Conservation (phyloP, 352 stramenopile species). For the Pythium volutum region DNA sequence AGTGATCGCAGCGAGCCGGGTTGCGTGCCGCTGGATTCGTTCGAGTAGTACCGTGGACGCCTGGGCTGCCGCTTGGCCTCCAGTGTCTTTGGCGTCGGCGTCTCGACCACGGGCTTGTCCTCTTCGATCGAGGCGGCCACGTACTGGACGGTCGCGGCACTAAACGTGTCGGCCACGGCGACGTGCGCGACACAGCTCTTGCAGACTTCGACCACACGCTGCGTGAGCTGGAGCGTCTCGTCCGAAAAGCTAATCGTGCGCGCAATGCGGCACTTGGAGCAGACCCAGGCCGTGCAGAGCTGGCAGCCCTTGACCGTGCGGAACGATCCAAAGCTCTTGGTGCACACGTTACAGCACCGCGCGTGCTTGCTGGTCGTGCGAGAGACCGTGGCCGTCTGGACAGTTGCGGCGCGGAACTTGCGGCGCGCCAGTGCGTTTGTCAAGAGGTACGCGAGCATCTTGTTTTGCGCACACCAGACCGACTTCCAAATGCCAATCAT, state of each 20-base stretch:
- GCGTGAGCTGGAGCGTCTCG: not conserved
- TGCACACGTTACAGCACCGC: not conserved
- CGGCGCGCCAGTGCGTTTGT: slow-evolving; percentile 1
- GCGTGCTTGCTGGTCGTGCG: not conserved
- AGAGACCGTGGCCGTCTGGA: no score
- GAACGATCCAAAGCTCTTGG: slow-evolving; percentile 13
- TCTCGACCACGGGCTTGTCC: not conserved
- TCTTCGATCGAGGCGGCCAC: not conserved
- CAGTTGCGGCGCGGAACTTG: not conserved
- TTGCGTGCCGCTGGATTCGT: not conserved
- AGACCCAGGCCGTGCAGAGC: slow-evolving; percentile 15
- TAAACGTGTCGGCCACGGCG: slow-evolving; percentile 4
- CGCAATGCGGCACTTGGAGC: slow-evolving; percentile 12
- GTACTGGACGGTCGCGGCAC: slow-evolving; percentile 15
- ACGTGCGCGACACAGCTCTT: slow-evolving; percentile 12
- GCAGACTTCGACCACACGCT: slow-evolving; percentile 16
- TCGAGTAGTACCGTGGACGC: not conserved
- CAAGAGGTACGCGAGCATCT: slow-evolving; percentile 33
- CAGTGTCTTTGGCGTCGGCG: not conserved
- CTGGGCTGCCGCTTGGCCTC: not conserved
- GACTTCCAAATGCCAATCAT: slow-evolving; percentile 34
- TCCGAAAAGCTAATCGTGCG: slow-evolving; percentile 6
- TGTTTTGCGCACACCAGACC: slow-evolving; percentile 30
- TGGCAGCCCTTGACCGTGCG: slow-evolving; percentile 3
- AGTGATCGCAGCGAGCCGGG: not conserved